Evolutionary conservation across 2,329 filamentous ascomycete genomes (phyloP), one percentile per base, ranked within the genome.

Genomic region (Phialemonium atrogriseum): DNA sequence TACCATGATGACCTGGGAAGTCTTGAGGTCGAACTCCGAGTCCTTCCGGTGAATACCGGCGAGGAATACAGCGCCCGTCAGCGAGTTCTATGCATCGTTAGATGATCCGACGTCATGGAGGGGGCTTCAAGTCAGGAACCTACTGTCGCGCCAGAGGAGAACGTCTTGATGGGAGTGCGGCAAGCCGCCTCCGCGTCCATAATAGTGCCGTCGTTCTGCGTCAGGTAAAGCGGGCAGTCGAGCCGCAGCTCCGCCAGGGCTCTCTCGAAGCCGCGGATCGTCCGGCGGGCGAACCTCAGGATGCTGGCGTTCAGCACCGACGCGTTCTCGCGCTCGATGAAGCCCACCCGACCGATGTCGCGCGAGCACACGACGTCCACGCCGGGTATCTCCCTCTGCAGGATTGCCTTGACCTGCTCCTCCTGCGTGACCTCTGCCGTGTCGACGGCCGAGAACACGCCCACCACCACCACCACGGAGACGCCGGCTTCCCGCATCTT

Each of bases 301-400:
- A 73, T 64, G 6, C 68, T 61, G 3, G 68, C 68, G 34, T 73
- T 73, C 28, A 73, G 54, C 13, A 73, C 70, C 3, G 66, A 65
- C 5, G 69, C 68, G 48, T 73, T 73, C 42, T 73, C 69, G 12
- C 69, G 39, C 39, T 61, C 58, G 9, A 67, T 38, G 1, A 67
- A 44, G 1, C 66, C 66, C 0, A 59, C 58, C 2, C 56, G 57
- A 1, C 60, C 64, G 12, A 68, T 60, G 15, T 58, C 49, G 21
- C 59, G 55, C 1, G 62, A 65, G 37, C 59, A 65, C 1, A 64
- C 59, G 1, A 66, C 49, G 1, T 50, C 45, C 0, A 63, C 38
- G 5, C 38, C 41, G 1, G 62, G 59, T 5, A 46, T 45, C 9
- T 52, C 22, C 9, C 5, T 11, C 16, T 23, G 49, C n/a, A 66